phyloP scores from a whole-genome alignment of 2,329 filamentous ascomycete genomes.

The Phialophora verrucosa region DNA sequence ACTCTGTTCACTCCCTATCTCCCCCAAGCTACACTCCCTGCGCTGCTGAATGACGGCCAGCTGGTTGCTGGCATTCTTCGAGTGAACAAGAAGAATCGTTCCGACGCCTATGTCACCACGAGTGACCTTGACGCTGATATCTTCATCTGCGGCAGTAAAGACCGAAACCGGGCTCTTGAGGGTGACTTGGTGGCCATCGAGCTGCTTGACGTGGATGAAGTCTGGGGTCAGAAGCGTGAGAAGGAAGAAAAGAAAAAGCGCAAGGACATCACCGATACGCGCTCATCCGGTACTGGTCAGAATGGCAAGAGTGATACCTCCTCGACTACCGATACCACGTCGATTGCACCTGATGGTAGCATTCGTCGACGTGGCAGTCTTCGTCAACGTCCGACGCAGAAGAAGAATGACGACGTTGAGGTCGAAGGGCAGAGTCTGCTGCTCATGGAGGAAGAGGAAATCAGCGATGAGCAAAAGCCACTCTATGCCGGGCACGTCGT shows the following conservation, averaged over 20 bases:
- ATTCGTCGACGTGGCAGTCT: conserved; percentile 92
- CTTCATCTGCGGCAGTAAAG: conserved; percentile 99
- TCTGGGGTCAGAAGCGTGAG: conserved; percentile 98
- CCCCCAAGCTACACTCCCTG: conserved; percentile 90
- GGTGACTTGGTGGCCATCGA: conserved; percentile 95
- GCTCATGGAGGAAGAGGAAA: conserved; percentile 96
- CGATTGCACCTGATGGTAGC: conserved; percentile 73
- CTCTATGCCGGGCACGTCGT: conserved; percentile 97
- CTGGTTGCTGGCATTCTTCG: conserved; percentile 95
- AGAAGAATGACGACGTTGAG: conserved; percentile 99
- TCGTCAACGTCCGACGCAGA: conserved; percentile 94
- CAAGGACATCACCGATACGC: conserved; percentile 95
- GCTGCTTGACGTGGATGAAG: conserved; percentile 95
- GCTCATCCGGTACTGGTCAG: conserved; percentile 71
- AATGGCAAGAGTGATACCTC: conserved; percentile 59
- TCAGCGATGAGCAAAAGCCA: conserved; percentile 97
- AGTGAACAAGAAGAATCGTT: conserved; percentile 99
- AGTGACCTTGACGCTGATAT: conserved; percentile 96
- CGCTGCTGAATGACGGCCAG: conserved; percentile 86
- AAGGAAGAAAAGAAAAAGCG: conserved; percentile 99
- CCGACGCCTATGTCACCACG: conserved; percentile 95
- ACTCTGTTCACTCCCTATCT: conserved; percentile 98
- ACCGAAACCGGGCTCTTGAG: conserved; percentile 94
- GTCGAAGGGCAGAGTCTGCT: conserved; percentile 97
- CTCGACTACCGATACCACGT: conserved; percentile 66